phyloP scores from a whole-genome alignment of 1,284 basidiomycete species.

The Naganishia sp. region DNA sequence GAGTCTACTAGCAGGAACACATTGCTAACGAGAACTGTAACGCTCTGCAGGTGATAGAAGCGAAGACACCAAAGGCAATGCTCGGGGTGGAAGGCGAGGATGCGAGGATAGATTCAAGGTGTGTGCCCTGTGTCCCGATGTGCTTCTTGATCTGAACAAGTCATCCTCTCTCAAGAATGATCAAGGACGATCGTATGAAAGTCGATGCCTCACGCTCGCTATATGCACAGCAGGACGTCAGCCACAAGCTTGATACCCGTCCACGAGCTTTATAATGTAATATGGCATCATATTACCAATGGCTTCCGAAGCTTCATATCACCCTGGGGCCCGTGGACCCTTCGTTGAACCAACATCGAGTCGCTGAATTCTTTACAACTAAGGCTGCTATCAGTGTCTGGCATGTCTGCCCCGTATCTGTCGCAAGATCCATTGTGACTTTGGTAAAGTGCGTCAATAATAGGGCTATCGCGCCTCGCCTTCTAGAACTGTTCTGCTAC shows the following conservation, averaged over 20 bases:
- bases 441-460: conserved; percentile 34
- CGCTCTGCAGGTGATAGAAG: conserved; percentile 74
- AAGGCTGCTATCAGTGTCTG: not conserved
- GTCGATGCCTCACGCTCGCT: conserved; percentile 59
- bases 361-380: not conserved
- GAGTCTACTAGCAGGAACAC: not conserved
- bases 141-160: conserved; percentile 28
- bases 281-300: not conserved
- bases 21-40: not conserved
- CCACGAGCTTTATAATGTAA: conserved; percentile 2
- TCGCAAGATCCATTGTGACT: conserved; percentile 49
- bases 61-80: conserved; percentile 84
- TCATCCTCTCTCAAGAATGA: conserved; percentile 57
- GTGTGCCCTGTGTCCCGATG: conserved; percentile 41
- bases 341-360: too few relatives aligned
- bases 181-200: conserved; percentile 69
- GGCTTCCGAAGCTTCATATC: too few relatives aligned
- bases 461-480: conserved; percentile 12
- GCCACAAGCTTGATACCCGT: conserved; percentile 47
- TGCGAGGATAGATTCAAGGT: conserved; percentile 81
- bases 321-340: too few relatives aligned
- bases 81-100: conserved; percentile 89
- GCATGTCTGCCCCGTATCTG: conserved; percentile 55
- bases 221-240: conserved; percentile 53
- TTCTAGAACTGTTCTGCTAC: conserved; percentile 9